Percentiles rank a stretch among this genome's conserved stretches.
Conservation (phyloP, 495 filamentous ascomycete species). For the Oidiodendron maius region DNA sequence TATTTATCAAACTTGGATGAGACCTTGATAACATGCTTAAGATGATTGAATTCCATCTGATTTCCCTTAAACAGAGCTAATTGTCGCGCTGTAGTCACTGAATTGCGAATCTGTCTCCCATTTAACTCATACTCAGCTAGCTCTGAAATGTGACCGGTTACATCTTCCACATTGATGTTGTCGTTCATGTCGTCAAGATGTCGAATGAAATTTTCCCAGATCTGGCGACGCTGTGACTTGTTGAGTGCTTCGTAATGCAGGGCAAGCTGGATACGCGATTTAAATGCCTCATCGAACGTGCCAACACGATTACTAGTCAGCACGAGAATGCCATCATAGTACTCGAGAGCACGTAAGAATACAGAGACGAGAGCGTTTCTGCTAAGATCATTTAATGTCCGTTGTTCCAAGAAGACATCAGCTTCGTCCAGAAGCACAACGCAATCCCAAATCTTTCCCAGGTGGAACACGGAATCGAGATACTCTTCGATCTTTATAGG, state of each 20-base stretch:
- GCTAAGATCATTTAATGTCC: slow-evolving; percentile 31
- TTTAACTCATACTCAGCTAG: slow-evolving; percentile 27
- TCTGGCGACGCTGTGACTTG: slow-evolving; percentile 12
- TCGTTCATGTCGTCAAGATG: background rate
- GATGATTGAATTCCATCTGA: slow-evolving; percentile 2
- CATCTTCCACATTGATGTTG: slow-evolving; percentile 19
- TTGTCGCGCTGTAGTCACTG: slow-evolving; percentile 26
- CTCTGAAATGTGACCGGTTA: slow-evolving; percentile 1
- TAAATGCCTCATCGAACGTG: slow-evolving; percentile 37
- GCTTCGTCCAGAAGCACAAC: slow-evolving; percentile 36
- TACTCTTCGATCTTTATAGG: slow-evolving; percentile 36
- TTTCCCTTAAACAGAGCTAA: slow-evolving; percentile 6
- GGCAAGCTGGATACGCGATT: slow-evolving; percentile 36
- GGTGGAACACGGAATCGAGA: slow-evolving; percentile 38
- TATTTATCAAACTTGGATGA: slow-evolving; percentile 4
- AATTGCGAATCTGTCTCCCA: slow-evolving; percentile 32
- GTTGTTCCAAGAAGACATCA: slow-evolving; percentile 37
- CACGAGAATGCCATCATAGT: slow-evolving; percentile 29
- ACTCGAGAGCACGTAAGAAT: slow-evolving; percentile 29
- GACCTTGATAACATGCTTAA: slow-evolving; percentile 1
- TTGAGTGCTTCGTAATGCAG: slow-evolving; percentile 34
- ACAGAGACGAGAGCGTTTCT: slow-evolving; percentile 43
- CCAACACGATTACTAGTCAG: slow-evolving; percentile 49
- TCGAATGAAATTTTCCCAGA: slow-evolving; percentile 4
- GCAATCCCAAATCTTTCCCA: slow-evolving; percentile 38